Base-by-base conservation (phyloP, 2,329 filamentous ascomycete genomes). In the Tolypocladium ovalisporum region DNA sequence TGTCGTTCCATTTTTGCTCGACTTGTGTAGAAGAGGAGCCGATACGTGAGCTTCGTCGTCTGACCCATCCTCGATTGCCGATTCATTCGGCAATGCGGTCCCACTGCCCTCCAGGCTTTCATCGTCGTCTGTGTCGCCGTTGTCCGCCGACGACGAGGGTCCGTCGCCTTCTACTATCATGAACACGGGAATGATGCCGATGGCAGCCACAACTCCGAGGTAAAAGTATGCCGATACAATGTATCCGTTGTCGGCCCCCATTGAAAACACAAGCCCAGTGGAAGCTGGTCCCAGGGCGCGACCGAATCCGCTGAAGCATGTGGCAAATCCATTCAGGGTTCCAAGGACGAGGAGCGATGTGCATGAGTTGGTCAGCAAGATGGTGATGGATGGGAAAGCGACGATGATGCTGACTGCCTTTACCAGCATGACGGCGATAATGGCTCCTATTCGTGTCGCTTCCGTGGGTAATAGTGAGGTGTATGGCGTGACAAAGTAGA, bases 271-370 rank as follows among this genome's bases (percentile, higher is more conserved):
- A 1, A 78, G 74, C 0, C 93, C 93, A 0, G 85, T 81, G 37
- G 87, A 70, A 0, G 89, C 88, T 0, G 94, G 93, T 0, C 94
- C 94, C 0, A 81, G 66, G 0, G 90, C 92, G 54, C 92, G 78
- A 1, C 92, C 93, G 6, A 97, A 71, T 0, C 89, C 91, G 62
- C 86, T 87, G 37, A 92, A 84, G 57, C 87, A 88, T 0, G 92
- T 96, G 0, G 90, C 92, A 60, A 96, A 85, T 3, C 93, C 94
- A 66, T 97, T 97, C 57, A 97, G 75, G 0, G 92, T 97, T 1
- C 91, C 92, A 6, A 97, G 80, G 12, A 96, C 82, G 49, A 64
- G 65, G 19, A 96, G 75, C 56, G 87, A 91, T 1, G 79, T 73
- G 5, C 90, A 90, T 12, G 87, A 90, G 72, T 97, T 97, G 34